Evolutionary conservation across 495 filamentous ascomycete species (phyloP).

Genomic region (Aeminium ludgeri): DNA sequence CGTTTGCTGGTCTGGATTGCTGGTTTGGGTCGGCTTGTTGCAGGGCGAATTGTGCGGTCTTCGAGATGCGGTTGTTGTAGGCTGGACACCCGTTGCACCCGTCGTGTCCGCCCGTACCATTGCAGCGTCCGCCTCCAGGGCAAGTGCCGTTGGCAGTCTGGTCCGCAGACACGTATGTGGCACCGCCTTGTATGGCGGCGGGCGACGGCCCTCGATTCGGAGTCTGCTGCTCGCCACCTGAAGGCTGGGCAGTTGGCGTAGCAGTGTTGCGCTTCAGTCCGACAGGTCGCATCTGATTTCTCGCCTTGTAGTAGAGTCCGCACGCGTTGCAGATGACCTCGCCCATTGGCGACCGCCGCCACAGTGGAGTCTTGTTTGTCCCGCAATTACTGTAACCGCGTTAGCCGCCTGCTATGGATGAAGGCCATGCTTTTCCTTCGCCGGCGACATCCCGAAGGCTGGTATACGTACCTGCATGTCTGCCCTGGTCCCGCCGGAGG

Average conservation of each 20-base stretch:
- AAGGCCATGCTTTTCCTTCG: background rate
- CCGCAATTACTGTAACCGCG: constrained; percentile 60
- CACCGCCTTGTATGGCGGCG: constrained; percentile 33
- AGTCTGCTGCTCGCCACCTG: constrained; percentile 12
- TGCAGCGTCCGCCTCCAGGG: constrained; percentile 87
- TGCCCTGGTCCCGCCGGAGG: background rate
- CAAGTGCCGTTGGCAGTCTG: constrained; percentile 65
- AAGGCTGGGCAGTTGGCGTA: constrained; percentile 4
- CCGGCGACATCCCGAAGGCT: background rate
- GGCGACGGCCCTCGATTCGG: constrained; percentile 26
- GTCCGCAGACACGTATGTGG: constrained; percentile 65
- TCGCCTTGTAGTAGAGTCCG: constrained; percentile 82
- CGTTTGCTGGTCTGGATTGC: constrained; percentile 14
- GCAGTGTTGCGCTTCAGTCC: constrained; percentile 51
- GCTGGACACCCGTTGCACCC: constrained; percentile 93
- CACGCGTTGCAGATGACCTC: constrained; percentile 97
- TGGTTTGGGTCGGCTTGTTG: constrained; percentile 24
- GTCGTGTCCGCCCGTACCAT: constrained; percentile 91
- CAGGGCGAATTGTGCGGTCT: constrained; percentile 56
- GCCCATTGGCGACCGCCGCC: constrained; percentile 82
- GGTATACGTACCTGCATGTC: constrained; percentile 2
- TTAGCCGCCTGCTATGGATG: background rate
- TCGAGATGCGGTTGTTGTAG: constrained; percentile 90
- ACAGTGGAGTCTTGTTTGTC: constrained; percentile 83
- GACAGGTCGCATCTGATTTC: constrained; percentile 75